These are phyloP conservation scores for Exophiala phaeomuriformis DNA, from an alignment of 2,329 filamentous ascomycete species.

Conservation along the genomic window DNA sequence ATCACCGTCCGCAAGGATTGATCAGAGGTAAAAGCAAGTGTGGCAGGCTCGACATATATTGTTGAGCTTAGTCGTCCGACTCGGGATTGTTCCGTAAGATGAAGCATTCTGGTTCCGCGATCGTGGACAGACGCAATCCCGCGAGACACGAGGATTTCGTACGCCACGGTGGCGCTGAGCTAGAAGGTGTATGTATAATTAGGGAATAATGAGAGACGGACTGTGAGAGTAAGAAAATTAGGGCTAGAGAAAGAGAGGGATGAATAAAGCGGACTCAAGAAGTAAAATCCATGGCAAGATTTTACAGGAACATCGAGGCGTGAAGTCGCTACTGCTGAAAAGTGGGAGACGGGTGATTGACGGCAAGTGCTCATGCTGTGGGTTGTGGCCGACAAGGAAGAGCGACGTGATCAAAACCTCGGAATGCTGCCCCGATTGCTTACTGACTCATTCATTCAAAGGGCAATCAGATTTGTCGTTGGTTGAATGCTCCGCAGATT, in stretches of 20 bases:
- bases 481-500: not conserved
- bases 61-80: not conserved
- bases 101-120: constrained; percentile 5
- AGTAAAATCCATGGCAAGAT: not conserved
- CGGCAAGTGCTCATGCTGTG: not conserved
- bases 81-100: not conserved
- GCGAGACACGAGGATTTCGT: constrained; percentile 21
- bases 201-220: not conserved
- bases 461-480: not conserved
- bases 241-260: not conserved
- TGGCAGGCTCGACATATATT: not conserved
- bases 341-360: not conserved
- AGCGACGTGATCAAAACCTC: not conserved
- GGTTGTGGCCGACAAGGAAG: not conserved
- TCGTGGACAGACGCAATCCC: constrained; percentile 15
- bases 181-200: constrained; percentile 11
- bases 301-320: not conserved
- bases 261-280: not conserved
- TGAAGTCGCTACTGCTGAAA: not conserved
- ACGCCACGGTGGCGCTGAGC: constrained; percentile 15
- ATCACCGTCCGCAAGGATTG: too few species aligned
- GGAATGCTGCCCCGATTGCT: too few species aligned
- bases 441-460: not conserved
- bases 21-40: not conserved
- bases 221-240: not conserved